Base-by-base conservation (phyloP, 1,284 basidiomycete species). In the Irpex sp. region DNA sequence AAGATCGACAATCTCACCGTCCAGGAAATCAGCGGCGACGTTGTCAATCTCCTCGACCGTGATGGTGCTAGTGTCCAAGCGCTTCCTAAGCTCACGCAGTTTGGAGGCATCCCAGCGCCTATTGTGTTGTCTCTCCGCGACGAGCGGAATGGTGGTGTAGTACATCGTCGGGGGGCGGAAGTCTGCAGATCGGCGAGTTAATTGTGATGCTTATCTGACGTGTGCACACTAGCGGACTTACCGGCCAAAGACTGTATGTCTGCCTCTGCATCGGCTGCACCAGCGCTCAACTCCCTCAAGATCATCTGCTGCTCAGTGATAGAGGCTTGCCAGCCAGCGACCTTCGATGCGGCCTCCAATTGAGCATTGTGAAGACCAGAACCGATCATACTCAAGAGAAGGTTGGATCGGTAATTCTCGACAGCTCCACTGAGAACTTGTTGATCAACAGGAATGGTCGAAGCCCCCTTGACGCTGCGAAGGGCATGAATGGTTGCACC, bases 281-380 rank as follows among this genome's bases (percentile, higher is more conserved):
- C 93, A 26, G 81, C 87, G 70, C 91, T 91, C 38, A 99, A 82
- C 74, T 98, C 93, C 72, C 89, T 88, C 90, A 98, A 92, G 67
- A 98, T 91, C 88, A 98, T 92, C 77, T 97, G 95, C 76, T 97
- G 93, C 75, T 98, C 91, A 17, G 89, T 93, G 61, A 93, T 85
- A 0, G 85, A 86, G 31, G 90, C 83, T 38, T 82, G 78, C 82
- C 85, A 87, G 9, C 85, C 85, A 67, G 85, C 78, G 59, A 84
- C 81, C 73, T 88, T 89, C 59, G 80, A 72, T 47, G 81, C 73
- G 17, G 82, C 82, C 64, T 89, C 88, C 66, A 83, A 82, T 64
- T 84, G 72, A 68, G 78, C 79, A 60, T 83, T 86, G 72, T 96
- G 93, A 64, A 86, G 81, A n/a, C 94, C 93, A 62, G 89, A 87